Conservation (phyloP, 306 rosid species). For the Cajanus cajan region DNA sequence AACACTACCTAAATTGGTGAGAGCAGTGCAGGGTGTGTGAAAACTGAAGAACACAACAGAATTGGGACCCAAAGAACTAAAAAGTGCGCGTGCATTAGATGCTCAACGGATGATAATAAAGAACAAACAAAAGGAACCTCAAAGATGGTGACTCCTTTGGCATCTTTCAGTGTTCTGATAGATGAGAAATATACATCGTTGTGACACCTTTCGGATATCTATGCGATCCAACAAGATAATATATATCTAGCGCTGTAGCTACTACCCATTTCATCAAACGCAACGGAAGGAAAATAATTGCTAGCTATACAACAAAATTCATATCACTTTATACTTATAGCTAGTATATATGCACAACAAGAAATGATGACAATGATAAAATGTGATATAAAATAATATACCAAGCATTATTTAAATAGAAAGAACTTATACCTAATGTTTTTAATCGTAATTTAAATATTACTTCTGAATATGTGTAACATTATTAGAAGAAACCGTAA, state of each 20-base stretch:
- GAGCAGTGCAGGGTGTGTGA: neutral
- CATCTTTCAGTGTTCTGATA: slow-evolving; percentile 28
- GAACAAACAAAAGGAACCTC: slow-evolving; percentile 42
- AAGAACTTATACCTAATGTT: neutral
- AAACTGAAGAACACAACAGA: neutral
- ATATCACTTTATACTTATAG: neutral
- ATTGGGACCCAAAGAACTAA: slow-evolving; percentile 31
- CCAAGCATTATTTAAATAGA: neutral
- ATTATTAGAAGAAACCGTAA: neutral
- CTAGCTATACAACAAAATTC: slow-evolving; percentile 27
- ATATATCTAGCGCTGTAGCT: neutral
- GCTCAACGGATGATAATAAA: slow-evolving; percentile 34
- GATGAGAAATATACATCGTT: slow-evolving; percentile 11
- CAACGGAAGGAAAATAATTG: neutral
- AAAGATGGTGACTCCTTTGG: slow-evolving; percentile 37
- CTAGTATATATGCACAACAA: neutral
- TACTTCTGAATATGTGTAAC: neutral
- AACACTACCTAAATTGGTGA: neutral
- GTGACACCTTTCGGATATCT: slow-evolving; percentile 11
- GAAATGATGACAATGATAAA: neutral
- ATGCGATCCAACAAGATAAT: neutral
- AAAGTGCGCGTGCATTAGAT: slow-evolving; percentile 35
- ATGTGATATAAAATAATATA: neutral
- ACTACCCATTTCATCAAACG: neutral
- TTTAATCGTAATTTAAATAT: neutral